phyloP scores from a whole-genome alignment of 176 grass and related monocot species.

The Avena eriantha region DNA sequence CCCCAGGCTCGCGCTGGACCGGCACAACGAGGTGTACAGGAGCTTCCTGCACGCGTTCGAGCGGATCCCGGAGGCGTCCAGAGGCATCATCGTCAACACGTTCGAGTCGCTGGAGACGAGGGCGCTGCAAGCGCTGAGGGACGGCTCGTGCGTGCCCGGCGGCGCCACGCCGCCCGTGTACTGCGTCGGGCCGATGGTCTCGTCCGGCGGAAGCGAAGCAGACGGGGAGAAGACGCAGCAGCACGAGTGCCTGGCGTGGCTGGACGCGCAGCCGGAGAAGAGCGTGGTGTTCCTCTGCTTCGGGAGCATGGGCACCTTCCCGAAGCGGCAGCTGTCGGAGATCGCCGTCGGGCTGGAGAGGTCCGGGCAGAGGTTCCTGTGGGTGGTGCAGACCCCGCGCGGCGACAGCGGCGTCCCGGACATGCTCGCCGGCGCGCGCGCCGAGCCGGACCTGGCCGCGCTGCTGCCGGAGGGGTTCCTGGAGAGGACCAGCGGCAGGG shows the following conservation, averaged over 20 bases:
- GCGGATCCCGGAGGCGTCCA: neutral
- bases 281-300: conserved; percentile 63
- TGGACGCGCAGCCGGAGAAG: conserved; percentile 41
- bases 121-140: neutral
- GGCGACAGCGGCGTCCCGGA: neutral
- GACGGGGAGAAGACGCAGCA: neutral
- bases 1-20: neutral
- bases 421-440: neutral
- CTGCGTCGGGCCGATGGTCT: conserved; percentile 17
- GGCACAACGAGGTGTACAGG: conserved; percentile 13
- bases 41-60: conserved; percentile 22
- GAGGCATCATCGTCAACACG: conserved; percentile 5
- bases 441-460: neutral
- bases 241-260: conserved; percentile 52
- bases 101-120: conserved; percentile 9
- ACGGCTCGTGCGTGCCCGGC: conserved; percentile 4
- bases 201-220: neutral
- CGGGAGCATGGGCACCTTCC: conserved; percentile 45
- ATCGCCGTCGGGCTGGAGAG: conserved; percentile 18
- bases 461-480: conserved; percentile 13
- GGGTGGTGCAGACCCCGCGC: conserved; percentile 28
- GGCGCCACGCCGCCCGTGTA: neutral
- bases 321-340: neutral
- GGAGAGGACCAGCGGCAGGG: neutral
- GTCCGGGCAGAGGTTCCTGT: conserved; percentile 20